Evolutionary conservation across 2,329 filamentous ascomycete species (phyloP).

Genomic region (Cladosporium sp.): DNA sequence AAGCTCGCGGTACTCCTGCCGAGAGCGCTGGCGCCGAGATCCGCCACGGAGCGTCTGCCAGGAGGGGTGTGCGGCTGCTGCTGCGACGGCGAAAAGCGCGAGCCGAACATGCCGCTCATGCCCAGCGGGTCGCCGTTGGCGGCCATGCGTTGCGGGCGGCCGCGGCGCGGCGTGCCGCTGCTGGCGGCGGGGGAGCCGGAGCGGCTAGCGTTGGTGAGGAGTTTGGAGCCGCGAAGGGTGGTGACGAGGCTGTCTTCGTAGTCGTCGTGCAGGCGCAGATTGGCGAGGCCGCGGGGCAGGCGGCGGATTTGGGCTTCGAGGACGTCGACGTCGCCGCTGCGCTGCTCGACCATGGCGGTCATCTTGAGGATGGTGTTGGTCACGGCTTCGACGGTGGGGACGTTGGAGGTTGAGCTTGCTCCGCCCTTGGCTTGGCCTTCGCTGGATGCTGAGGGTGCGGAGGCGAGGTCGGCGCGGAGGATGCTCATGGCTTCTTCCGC

Average conservation of each 20-base stretch:
- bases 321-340: conserved; percentile 84
- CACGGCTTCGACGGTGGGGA: conserved; percentile 87
- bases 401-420: conserved; percentile 33
- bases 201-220: conserved; percentile 9
- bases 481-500: conserved; percentile 76
- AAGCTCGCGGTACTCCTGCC: conserved; percentile 26
- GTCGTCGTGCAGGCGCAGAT: conserved; percentile 27
- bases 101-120: conserved; percentile 32
- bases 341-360: conserved; percentile 87
- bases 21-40: conserved; percentile 21
- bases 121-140: conserved; percentile 31
- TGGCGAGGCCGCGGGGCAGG: conserved; percentile 40
- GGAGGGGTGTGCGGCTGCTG: conserved; percentile 21
- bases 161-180: conserved; percentile 37
- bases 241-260: conserved; percentile 32
- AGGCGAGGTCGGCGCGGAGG: conserved; percentile 72
- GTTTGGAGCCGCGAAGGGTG: conserved; percentile 24
- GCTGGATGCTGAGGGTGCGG: conserved; percentile 40
- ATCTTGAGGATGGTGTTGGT: conserved; percentile 89
- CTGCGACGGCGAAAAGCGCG: conserved; percentile 23
- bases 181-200: conserved; percentile 30
- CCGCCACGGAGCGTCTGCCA: conserved; percentile 27
- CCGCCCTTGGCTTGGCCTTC: conserved; percentile 23
- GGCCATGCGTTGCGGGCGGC: conserved; percentile 20
- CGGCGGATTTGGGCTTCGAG: conserved; percentile 82